These are phyloP conservation scores for Pelargonium cotyledonis DNA, from an alignment of 441 rosid species.

Conservation along the genomic window DNA sequence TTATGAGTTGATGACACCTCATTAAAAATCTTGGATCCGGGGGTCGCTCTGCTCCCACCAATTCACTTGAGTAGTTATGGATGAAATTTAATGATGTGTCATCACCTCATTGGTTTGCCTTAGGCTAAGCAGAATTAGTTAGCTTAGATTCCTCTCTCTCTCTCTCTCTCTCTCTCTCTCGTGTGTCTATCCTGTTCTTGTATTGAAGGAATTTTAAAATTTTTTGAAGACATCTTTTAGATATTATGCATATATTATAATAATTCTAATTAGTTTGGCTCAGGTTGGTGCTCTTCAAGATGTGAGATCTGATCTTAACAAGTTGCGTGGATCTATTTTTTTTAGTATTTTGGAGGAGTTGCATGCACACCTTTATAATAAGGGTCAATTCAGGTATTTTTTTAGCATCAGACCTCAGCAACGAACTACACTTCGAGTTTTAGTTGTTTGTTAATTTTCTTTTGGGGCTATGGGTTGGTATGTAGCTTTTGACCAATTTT, in stretches of 20 bases:
- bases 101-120: too few relatives aligned
- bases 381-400: conserved; percentile 84
- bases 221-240: conserved; percentile 1
- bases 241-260: conserved; percentile 12
- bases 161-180: not conserved
- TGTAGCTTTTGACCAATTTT: conserved; percentile 1
- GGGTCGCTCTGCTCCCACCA: too few relatives aligned
- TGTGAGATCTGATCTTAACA: conserved; percentile 86
- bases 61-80: too few relatives aligned
- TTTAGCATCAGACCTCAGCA: conserved; percentile 3
- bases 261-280: conserved; percentile 16
- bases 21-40: too few relatives aligned
- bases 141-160: too few relatives aligned
- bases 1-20: too few relatives aligned
- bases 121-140: too few relatives aligned
- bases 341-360: conserved; percentile 88
- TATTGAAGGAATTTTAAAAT: not conserved
- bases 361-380: conserved; percentile 93
- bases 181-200: not conserved
- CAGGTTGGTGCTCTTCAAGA: conserved; percentile 99
- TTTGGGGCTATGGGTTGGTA: not conserved
- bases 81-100: too few relatives aligned
- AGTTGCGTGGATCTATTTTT: conserved; percentile 81
- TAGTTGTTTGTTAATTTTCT: not conserved
- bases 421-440: too few relatives aligned